Base-by-base conservation (phyloP, 2,329 filamentous ascomycete genomes). In the Sclerotinia trifoliorum region DNA sequence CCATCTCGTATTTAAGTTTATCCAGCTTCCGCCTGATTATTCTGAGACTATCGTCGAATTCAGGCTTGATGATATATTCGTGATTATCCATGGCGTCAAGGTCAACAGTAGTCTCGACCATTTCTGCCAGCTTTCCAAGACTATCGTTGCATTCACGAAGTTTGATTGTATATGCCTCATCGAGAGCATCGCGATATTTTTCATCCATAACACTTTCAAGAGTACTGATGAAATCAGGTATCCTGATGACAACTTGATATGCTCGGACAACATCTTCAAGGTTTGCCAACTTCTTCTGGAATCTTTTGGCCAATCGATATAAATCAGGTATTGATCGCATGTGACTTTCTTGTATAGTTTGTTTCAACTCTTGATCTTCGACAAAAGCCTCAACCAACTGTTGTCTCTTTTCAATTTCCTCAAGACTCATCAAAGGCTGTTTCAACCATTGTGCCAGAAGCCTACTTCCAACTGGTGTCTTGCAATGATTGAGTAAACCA, bases 51-150 rank as follows among this genome's bases (percentile, higher is more conserved):
- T 97, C 93, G 75, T 99, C 95, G 72, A 97, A 99, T 77, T 99
- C 95, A 0, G 96, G 92, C 80, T 98, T 99, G 85, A 99, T 99
- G 75, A 97, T 94, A 80, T 96, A 99, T 78, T 99, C 95, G 77
- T 99, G 95, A 73, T 95, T 93, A 75, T 99, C 94, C 15, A 99
- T 86, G 3, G 95, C 95, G 68, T 97, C 92, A 0, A 99, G 86
- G 76, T 99, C 95, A 19, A 99, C 94, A 0, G 96, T 99, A 1
- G 95, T 97, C 81, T 99, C 95, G 0, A 99, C 95, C 93, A 99
- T 97, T 78, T 99, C 95, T 76, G 94, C 92, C 15, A 99, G 83
- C 77, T 93, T 97, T 35, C 86, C 89, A 63, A 99, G 84, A 75
- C 89, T 92, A 75, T 93, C 88, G 7, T 89, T 91, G 70, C 92